Percentiles rank a stretch among this genome's conserved stretches.
phyloP scores from a whole-genome alignment of 176 grass and related monocot genomes.

The Aegilops speltoides region DNA sequence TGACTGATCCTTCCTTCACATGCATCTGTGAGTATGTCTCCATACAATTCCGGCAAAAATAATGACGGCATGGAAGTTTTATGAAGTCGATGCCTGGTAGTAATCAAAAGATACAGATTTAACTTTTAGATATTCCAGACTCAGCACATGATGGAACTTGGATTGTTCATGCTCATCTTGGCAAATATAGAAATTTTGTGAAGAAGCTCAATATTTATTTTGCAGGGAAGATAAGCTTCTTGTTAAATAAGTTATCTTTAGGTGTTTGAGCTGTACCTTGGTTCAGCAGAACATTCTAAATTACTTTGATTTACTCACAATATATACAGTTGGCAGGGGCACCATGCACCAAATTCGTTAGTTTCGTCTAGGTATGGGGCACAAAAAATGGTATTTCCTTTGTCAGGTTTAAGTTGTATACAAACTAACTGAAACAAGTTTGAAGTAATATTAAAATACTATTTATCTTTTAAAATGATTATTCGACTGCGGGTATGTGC shows the following conservation, averaged over 20 bases:
- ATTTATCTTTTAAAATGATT: background rate
- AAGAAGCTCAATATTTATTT: background rate
- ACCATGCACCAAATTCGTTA: background rate
- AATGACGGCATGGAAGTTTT: constrained; percentile 55
- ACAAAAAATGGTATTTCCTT: background rate
- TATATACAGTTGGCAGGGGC: background rate
- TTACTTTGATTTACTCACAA: background rate
- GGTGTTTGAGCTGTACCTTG: background rate
- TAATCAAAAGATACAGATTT: constrained; percentile 15
- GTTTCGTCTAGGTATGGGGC: background rate
- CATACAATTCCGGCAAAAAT: constrained; percentile 57
- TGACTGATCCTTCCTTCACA: constrained; percentile 54
- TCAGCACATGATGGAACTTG: background rate
- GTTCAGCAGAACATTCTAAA: background rate
- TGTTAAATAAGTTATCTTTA: background rate
- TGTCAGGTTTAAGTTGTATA: background rate
- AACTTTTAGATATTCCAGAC: background rate
- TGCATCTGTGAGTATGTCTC: constrained; percentile 61
- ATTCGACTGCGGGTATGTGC: background rate
- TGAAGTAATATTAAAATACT: background rate
- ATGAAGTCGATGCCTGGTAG: constrained; percentile 43
- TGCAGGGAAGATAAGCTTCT: background rate
- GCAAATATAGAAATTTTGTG: background rate
- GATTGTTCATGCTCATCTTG: background rate
- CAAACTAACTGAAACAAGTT: background rate